These are phyloP conservation scores for Apostasia shenzhenica DNA, from an alignment of 106 monocot species.

Conservation along the genomic window DNA sequence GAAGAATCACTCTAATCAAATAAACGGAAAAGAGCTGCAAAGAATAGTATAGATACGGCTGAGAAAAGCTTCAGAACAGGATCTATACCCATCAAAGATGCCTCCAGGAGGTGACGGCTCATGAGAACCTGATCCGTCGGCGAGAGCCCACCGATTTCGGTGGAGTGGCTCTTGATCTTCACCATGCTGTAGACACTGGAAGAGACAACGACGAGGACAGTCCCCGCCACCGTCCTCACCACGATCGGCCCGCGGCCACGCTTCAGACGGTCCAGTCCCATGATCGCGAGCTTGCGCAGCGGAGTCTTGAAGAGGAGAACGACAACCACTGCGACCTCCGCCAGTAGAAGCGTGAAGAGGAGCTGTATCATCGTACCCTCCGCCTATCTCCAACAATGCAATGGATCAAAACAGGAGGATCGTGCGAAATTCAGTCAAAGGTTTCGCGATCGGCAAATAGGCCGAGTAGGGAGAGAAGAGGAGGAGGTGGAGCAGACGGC, in stretches of 20 bases:
- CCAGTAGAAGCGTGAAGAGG: constrained; percentile 41
- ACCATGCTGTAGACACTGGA: constrained; percentile 58
- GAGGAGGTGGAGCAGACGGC: no score
- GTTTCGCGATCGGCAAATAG: no score
- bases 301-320: constrained; percentile 54
- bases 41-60: no score
- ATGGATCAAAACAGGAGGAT: not conserved
- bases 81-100: constrained; percentile 70
- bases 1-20: no score
- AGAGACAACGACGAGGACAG: constrained; percentile 32
- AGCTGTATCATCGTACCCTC: constrained; percentile 51
- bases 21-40: no score
- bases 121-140: constrained; percentile 88
- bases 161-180: constrained; percentile 47
- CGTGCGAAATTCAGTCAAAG: not conserved
- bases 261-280: constrained; percentile 59
- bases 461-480: no score
- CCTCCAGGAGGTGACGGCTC: constrained; percentile 75
- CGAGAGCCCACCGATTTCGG: constrained; percentile 37
- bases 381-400: not conserved
- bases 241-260: constrained; percentile 54
- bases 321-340: constrained; percentile 46
- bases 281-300: constrained; percentile 33
- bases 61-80: not conserved
- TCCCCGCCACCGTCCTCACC: constrained; percentile 52